A percentile compares a stretch with the other conserved stretches of the same genome.
These are phyloP conservation scores for Boletus rubescentipes DNA, from an alignment of 768 basidiomycete genomes.

Conservation along the genomic window DNA sequence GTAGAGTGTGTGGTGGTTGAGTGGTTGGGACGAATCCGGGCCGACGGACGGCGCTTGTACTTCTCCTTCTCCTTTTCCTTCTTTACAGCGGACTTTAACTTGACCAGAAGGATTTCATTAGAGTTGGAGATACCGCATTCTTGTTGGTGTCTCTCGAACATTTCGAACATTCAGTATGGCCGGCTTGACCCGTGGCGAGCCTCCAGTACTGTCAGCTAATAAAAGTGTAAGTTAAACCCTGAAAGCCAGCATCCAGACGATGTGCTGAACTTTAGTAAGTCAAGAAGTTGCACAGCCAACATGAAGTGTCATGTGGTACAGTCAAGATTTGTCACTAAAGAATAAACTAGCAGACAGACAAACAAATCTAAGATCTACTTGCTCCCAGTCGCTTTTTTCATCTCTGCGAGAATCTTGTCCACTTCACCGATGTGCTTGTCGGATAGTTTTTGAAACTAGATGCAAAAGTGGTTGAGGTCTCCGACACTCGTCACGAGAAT, in stretches of 20 bases:
- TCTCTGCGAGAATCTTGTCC: constrained; percentile 59
- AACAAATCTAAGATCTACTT: constrained; percentile 18
- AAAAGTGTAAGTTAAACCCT: no score
- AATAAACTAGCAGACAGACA: no score
- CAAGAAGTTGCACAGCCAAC: no score
- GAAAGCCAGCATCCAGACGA: no score
- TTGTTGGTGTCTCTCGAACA: background rate
- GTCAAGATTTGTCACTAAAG: no score
- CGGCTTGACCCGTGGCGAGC: no score
- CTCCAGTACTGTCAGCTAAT: no score
- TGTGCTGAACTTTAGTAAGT: no score
- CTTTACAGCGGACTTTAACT: constrained; percentile 18
- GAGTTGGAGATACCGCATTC: background rate
- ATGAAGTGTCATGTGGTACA: no score
- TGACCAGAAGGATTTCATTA: constrained; percentile 15
- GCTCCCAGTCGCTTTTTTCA: constrained; percentile 55
- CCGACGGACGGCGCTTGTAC: constrained; percentile 21
- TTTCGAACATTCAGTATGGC: background rate
- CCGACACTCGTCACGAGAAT: background rate
- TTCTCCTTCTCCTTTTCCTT: background rate
- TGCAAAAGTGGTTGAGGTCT: background rate
- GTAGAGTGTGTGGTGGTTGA: background rate
- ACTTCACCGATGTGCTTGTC: constrained; percentile 63
- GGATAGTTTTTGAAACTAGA: constrained; percentile 72
- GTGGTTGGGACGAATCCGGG: constrained; percentile 5